These are phyloP conservation scores for Coemansia sp. DNA, from an alignment of 192 early-diverging fungal genomes.

Conservation along the genomic window DNA sequence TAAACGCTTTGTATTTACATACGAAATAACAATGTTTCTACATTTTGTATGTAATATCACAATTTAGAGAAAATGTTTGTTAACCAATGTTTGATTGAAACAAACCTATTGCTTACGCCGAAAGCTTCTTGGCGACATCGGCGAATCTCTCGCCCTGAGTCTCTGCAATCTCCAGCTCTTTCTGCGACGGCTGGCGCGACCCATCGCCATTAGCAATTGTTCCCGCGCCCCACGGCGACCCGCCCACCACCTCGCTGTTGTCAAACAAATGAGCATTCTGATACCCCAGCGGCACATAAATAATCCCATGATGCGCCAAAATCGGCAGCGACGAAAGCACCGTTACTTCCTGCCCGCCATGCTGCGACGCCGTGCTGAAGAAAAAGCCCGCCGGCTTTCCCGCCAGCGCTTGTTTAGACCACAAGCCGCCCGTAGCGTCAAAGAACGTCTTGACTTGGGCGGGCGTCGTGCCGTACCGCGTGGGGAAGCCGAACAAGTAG, in stretches of 20 bases:
- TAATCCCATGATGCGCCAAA: conserved; percentile 77
- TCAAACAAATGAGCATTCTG: conserved; percentile 53
- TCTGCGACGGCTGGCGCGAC: conserved; percentile 61
- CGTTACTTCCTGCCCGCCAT: conserved; percentile 81
- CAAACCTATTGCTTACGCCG: conserved; percentile 14
- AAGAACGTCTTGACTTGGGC: conserved; percentile 77
- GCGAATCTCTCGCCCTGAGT: conserved; percentile 65
- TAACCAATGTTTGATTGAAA: not conserved
- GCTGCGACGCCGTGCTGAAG: conserved; percentile 71
- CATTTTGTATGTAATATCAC: not conserved
- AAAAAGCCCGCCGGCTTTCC: conserved; percentile 76
- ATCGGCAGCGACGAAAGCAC: conserved; percentile 64
- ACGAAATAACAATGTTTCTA: not conserved
- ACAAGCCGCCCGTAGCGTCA: conserved; percentile 63
- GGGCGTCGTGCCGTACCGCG: conserved; percentile 69
- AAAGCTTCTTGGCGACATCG: conserved; percentile 51
- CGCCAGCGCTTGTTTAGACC: conserved; percentile 56
- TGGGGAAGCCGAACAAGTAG: conserved; percentile 69
- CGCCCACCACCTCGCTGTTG: conserved; percentile 67
- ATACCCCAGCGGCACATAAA: conserved; percentile 74
- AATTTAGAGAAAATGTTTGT: not conserved
- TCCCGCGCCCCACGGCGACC: conserved; percentile 67
- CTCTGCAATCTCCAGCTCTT: conserved; percentile 63
- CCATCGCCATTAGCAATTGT: conserved; percentile 68
- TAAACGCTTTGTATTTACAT: conserved; percentile 4